A percentile compares a stretch with the other conserved stretches of the same genome.
These are phyloP conservation scores for Paecilomyces niveus DNA, from an alignment of 2,329 filamentous ascomycete species.

Conservation along the genomic window DNA sequence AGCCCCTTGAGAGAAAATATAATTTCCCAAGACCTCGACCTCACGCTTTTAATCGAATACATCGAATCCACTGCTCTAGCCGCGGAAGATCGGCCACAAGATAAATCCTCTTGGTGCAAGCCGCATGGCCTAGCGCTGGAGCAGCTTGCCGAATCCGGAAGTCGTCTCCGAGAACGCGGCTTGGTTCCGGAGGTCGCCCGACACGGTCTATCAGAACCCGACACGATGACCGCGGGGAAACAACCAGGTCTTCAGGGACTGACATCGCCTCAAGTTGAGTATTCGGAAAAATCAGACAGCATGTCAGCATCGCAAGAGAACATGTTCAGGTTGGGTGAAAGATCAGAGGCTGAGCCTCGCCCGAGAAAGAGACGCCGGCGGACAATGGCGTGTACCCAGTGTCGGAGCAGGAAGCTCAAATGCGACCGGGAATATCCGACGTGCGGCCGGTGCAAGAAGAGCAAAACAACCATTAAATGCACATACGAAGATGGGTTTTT, in stretches of 20 bases:
- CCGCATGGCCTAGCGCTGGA: neutral
- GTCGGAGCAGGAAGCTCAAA: slow-evolving; percentile 35
- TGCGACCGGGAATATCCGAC: slow-evolving; percentile 37
- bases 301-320: slow-evolving; percentile 4
- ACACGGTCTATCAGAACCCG: neutral
- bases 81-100: no score
- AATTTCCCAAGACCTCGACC: no score
- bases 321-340: slow-evolving; percentile 1
- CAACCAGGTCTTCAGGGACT: neutral
- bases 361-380: slow-evolving; percentile 32
- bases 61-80: no score
- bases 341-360: slow-evolving; percentile 12
- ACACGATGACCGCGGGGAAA: neutral
- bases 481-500: slow-evolving; percentile 36
- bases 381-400: slow-evolving; percentile 36
- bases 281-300: neutral
- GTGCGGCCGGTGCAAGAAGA: slow-evolving; percentile 33
- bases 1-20: neutral
- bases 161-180: neutral
- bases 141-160: neutral
- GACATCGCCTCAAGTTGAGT: neutral
- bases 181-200: neutral
- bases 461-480: slow-evolving; percentile 26
- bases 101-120: neutral
- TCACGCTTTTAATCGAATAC: no score